A percentile compares a stretch with the other conserved stretches of the same genome.
phyloP scores from a whole-genome alignment of 2,329 filamentous ascomycete species.

The Clonostachys byssicola region DNA sequence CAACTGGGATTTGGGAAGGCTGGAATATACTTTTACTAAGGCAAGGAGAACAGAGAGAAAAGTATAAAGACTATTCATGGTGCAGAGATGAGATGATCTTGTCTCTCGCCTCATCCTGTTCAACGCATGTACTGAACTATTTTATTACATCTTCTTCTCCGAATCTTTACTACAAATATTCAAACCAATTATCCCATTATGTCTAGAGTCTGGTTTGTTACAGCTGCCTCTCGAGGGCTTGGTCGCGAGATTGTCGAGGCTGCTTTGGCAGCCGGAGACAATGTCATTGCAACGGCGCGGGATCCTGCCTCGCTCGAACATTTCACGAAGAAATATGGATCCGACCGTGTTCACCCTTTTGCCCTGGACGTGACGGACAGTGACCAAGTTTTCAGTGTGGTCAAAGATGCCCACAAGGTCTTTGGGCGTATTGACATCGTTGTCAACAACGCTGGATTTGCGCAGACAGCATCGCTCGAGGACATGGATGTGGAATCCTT shows the following conservation, averaged over 20 bases:
- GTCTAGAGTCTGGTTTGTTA: conserved; percentile 33
- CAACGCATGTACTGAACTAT: too few relatives aligned
- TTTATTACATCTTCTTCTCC: too few relatives aligned
- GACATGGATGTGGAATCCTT: conserved; percentile 41
- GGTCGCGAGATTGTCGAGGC: conserved; percentile 32
- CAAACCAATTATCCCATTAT: too few relatives aligned
- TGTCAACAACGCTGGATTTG: conserved; percentile 59
- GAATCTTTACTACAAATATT: too few relatives aligned
- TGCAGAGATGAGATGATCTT: too few relatives aligned
- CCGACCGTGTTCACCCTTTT: conserved; percentile 37
- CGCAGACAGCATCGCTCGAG: conserved; percentile 48
- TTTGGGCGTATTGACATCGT: conserved; percentile 56
- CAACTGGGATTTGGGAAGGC: too few relatives aligned
- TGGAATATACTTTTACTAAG: too few relatives aligned
- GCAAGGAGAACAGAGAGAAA: too few relatives aligned
- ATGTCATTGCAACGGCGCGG: conserved; percentile 40
- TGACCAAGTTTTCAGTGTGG: conserved; percentile 21
- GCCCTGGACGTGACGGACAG: conserved; percentile 52
- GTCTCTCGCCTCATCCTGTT: too few relatives aligned
- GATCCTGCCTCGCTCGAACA: conserved; percentile 23
- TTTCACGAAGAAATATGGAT: conserved; percentile 27
- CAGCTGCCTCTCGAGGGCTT: conserved; percentile 42
- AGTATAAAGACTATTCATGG: too few relatives aligned
- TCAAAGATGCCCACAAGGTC: conserved; percentile 30
- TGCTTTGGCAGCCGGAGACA: conserved; percentile 30